Conservation (phyloP, 1,284 basidiomycete genomes). For the Boletus subluridellus region DNA sequence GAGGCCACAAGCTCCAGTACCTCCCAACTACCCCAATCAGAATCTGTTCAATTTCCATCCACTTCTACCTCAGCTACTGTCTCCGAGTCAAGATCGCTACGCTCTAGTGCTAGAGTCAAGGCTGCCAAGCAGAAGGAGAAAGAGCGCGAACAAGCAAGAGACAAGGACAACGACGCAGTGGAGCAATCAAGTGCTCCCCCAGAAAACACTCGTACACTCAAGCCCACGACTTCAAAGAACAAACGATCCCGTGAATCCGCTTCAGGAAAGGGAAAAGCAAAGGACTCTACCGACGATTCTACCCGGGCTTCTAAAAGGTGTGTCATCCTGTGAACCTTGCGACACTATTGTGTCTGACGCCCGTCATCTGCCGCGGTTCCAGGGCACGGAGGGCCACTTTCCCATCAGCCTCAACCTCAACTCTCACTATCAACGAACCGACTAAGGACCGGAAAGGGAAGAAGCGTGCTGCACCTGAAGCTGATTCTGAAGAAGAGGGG, state of each 20-base stretch:
- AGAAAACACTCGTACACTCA: slow-evolving; percentile 43
- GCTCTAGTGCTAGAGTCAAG: slow-evolving; percentile 73
- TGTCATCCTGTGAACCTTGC: slow-evolving; percentile 33
- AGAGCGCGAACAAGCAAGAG: slow-evolving; percentile 42
- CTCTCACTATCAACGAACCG: slow-evolving; percentile 73
- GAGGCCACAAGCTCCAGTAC: slow-evolving; percentile 64
- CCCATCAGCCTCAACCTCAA: slow-evolving; percentile 40
- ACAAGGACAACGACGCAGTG: slow-evolving; percentile 40
- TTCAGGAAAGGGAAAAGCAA: slow-evolving; percentile 60
- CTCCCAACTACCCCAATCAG: slow-evolving; percentile 38
- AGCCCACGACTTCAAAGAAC: slow-evolving; percentile 41
- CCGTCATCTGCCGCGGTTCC: slow-evolving; percentile 23
- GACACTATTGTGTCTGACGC: slow-evolving; percentile 20
- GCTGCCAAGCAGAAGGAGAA: slow-evolving; percentile 67
- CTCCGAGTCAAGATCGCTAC: slow-evolving; percentile 51
- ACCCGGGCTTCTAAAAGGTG: slow-evolving; percentile 58
- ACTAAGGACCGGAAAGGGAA: slow-evolving; percentile 72
- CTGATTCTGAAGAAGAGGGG: slow-evolving; percentile 56
- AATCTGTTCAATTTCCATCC: slow-evolving; percentile 36
- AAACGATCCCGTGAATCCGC: slow-evolving; percentile 55
- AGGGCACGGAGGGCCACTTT: slow-evolving; percentile 59
- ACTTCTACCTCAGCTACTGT: slow-evolving; percentile 34
- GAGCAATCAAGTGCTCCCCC: slow-evolving; percentile 39
- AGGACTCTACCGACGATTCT: slow-evolving; percentile 53
- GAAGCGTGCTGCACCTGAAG: slow-evolving; percentile 76